Base-by-base conservation (phyloP, 148 eudicot genomes). In the Camellia japonica region DNA sequence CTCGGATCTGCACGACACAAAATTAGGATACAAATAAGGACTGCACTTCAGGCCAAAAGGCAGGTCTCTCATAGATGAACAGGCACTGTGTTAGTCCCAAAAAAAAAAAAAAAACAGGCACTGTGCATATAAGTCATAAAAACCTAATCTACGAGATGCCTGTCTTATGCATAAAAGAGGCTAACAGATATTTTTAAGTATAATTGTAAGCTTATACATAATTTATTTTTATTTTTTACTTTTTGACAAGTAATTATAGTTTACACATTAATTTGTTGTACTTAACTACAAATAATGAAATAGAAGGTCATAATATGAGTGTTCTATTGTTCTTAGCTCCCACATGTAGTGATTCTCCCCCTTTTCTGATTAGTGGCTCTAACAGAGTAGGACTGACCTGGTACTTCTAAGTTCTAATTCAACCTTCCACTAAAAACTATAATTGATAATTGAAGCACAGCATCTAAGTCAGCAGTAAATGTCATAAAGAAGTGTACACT, bases 1-100 rank as follows among this genome's bases (percentile, higher is more conserved):
- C 95, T 82, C 94, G 91, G 54, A 96, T 91, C 98, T 95, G 89
- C 74, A 82, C 3, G 46, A 55, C 20, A 51, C 47, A 60, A 12
- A 71, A n/a, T 58, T 18, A 62, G 11, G 59, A 20, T 62, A 77
- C 2, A 66, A 47, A 54, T 71, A 44, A 67, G 6, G 47, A 65
- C 68, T 49, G 73, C 52, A 76, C 68, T 18, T 18, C 8, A n/a
- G 47, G 46, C 18, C 23, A 67, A 46, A 47, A 58, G 3, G 0
- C 79, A 18, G 14, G 42, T 38, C 47, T 69, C 30, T 7, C 42
- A 74, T 59, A 58, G 6, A 60, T 2, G n/a, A 62, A 80, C 20
- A 80, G 60, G 16, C 65, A n/a, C 15, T 44, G 49, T 6, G 46
- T 30, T 30, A 30, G 38, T 30, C 38, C 38, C 38, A 30, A 30